Base-by-base conservation (phyloP, 2,329 filamentous ascomycete species). In the Alternaria postmessia region DNA sequence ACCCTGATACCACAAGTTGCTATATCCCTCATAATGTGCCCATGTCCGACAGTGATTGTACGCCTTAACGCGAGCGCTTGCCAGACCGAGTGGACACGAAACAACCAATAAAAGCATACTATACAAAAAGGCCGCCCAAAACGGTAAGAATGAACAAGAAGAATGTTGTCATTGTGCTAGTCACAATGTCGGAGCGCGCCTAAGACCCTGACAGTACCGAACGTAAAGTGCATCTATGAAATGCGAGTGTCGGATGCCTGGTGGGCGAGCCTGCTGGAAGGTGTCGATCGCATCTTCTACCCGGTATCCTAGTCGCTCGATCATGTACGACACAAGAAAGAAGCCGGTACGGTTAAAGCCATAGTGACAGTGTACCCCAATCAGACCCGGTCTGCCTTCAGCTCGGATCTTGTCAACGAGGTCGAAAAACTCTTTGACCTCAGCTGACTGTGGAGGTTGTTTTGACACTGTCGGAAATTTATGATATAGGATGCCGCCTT, bases 261-360 rank as follows among this genome's bases (percentile, higher is more conserved):
- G 92, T 4, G 92, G 88, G 54, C 94, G 83, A 57, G 87, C 87
- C 66, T 80, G 80, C 18, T 88, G 88, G 80, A 98, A 98, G 61
- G 88, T 85, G 53, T 92, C 88, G 61, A 98, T 88, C 1, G 94
- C 94, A 55, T 90, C 88, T 70, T 91, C 86, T 2, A 97, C 86
- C 22, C 81, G 82, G 71, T 87, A 94, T 0, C 87, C 89, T 67
- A 91, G 86, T 47, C 88, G 84, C 80, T 97, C 93, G 14, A 97
- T 89, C n/a, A 98, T 82, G 74, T 97, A 98, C 72, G 89, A 93
- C 32, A 92, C 90, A 51, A 98, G 88, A 74, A 97, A 91, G 76
- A 94, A 97, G 0, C 94, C 94, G 0, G 94, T 97, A 22, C 94
- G 87, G 76, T 98, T 97, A 81, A 96, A 97, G 0, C 94, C 94